Evolutionary conservation across 306 rosid species (phyloP), one percentile per base, ranked within the genome.

Genomic region (Begonia loranthoides): DNA sequence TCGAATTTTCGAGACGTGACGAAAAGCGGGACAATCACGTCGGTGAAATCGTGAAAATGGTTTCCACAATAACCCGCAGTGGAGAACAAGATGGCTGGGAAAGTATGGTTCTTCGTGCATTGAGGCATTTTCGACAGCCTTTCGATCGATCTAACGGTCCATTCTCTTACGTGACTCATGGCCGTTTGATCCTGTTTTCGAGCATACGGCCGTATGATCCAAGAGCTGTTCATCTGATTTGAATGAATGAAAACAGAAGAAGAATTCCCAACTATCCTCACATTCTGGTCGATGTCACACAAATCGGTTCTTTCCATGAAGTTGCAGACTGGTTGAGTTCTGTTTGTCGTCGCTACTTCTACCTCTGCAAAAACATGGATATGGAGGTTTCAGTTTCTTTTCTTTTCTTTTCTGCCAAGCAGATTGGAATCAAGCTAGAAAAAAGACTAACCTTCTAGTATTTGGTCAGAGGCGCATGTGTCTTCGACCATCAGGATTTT

Each of bases 11-110:
- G 56, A 6, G 89, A 64, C 50, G 97, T 81, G 21, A 84, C 62
- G 52, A 75, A 88, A 22, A 88, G 57, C 2, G 97, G 97, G 60
- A 88, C 66, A 15, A 88, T 12, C 52, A 79, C 60, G 55, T 88
- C 97, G 9, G 82, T 67, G 74, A 81, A 81, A 39, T 88, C 97
- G 55, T 88, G 97, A 62, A 84, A 88, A 68, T 84, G 84, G 76
- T 88, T 88, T 22, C 95, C 95, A 11, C 65, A 49, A 55, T 84
- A 88, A 43, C 97, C 97, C 52, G 76, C 78, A 22, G 41, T 58
- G 2, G 97, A 88, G 64, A 88, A 88, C 56, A 88, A 24, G 4
- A 88, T 59, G 50, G 84, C 93, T 13, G 95, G 87, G 59, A 79
- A 68, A 16, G 55, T 69, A 49, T 84, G 93, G 36, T 54, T 62